Base-by-base conservation (phyloP, 371 early-diverging fungal genomes). In the Blakeslea trispora region DNA sequence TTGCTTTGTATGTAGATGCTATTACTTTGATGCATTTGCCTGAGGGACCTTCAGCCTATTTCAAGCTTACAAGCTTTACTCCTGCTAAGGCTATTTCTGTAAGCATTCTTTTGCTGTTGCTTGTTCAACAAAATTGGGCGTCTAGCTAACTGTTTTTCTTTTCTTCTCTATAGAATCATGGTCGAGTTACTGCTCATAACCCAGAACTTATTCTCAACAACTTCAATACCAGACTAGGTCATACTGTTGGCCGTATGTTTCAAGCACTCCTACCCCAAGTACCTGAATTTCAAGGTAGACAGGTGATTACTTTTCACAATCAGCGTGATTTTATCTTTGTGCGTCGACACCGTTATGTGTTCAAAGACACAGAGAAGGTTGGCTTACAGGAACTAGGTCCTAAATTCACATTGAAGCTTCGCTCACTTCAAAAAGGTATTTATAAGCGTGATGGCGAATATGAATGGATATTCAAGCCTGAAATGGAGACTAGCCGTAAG, bases 311-410 rank as follows among this genome's bases (percentile, higher is more conserved):
- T 5, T 92, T 99, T 77, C 98, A 98, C 69, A 99, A 99, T 66
- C 98, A 99, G 72, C 93, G 99, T 43, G 99, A 99, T 74, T 99
- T 98, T 66, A 96, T 99, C 56, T 99, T 98, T 74, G 97, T 99
- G 68, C 84, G 99, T 68, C 83, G 99, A 35, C 99, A 99, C 69
- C 87, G 84, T 92, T 94, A 98, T 70, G 87, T 94, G 48, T 97
- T 98, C 72, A 82, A 84, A 56, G 90, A 91, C 68, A 90, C 92
- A 3, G 91, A 98, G 65, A 81, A 87, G 35, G 93, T 89, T 24
- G 91, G 92, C 44, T 64, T 99, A 64, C 96, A 98, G 69, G 97
- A 99, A 73, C 71, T 99, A 19, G 99, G 99, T 0, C 99, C 99
- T 0, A 79, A 95, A 59, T 96, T 99, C 55, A 98, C 99, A 13